Conservation (phyloP, 2,329 filamentous ascomycete genomes). For the Cercospora nicotianae region DNA sequence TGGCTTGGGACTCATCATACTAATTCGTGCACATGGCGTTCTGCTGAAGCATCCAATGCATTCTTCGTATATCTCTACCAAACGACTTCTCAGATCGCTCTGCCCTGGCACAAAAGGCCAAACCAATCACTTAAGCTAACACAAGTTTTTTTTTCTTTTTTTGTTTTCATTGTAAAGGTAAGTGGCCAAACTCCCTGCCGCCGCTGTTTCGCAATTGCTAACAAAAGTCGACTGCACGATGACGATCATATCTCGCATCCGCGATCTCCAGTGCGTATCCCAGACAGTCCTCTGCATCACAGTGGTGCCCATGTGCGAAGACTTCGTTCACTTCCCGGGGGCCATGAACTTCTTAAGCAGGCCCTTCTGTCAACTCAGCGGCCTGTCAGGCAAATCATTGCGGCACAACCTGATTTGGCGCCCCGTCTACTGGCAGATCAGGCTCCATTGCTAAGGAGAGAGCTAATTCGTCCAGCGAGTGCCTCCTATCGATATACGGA, state of each 20-base stretch:
- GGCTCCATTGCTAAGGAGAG: background rate
- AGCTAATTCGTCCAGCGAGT: background rate
- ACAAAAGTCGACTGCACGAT: background rate
- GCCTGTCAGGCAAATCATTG: background rate
- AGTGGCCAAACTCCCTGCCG: background rate
- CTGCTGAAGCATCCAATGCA: background rate
- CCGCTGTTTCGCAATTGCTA: background rate
- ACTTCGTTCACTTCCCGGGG: background rate
- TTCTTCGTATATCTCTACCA: background rate
- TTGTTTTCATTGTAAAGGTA: background rate
- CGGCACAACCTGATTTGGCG: background rate
- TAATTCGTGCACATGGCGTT: background rate
- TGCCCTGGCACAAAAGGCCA: background rate
- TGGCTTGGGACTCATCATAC: background rate
- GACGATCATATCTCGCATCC: background rate
- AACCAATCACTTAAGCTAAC: background rate
- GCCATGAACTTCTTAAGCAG: background rate
- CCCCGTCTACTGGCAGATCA: background rate
- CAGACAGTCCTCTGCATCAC: background rate
- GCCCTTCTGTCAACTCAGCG: background rate
- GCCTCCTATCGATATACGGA: background rate
- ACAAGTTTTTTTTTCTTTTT: no score
- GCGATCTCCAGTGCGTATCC: background rate
- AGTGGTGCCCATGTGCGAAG: background rate
- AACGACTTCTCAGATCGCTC: background rate